Conservation (phyloP, 495 filamentous ascomycete genomes). For the Amphirosellinia nigrospora region DNA sequence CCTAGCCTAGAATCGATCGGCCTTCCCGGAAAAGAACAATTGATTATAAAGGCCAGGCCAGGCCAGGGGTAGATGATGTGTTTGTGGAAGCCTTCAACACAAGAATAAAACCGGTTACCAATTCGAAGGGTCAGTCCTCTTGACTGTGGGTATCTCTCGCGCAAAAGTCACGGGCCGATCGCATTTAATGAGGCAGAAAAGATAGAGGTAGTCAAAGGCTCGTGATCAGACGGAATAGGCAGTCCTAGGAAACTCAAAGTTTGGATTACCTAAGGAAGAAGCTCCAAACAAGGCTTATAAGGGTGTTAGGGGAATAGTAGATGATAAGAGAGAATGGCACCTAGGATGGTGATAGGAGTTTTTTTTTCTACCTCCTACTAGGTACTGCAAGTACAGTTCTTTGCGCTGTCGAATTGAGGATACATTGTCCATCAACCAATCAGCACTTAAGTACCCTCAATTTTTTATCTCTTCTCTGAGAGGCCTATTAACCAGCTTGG, state of each 20-base stretch:
- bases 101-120: not conserved
- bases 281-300: constrained; percentile 2
- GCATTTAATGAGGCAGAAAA: not conserved
- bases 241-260: constrained; percentile 7
- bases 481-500: constrained; percentile 13
- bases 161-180: not conserved
- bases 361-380: not conserved
- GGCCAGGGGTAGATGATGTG: not conserved
- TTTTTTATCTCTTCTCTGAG: constrained; percentile 14
- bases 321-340: constrained; percentile 6
- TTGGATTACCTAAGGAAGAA: constrained; percentile 15
- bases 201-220: constrained; percentile 25
- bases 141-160: constrained; percentile 1
- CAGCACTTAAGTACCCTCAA: constrained; percentile 7
- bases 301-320: not conserved
- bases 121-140: not conserved
- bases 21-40: not conserved
- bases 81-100: not conserved
- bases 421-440: not conserved
- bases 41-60: not conserved
- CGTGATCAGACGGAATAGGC: constrained; percentile 16
- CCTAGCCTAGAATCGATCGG: not conserved
- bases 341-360: not conserved
- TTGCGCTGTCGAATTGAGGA: not conserved
- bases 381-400: not conserved